Evolutionary conservation across 306 rosid species (phyloP).

Genomic region (Cucumis melo): DNA sequence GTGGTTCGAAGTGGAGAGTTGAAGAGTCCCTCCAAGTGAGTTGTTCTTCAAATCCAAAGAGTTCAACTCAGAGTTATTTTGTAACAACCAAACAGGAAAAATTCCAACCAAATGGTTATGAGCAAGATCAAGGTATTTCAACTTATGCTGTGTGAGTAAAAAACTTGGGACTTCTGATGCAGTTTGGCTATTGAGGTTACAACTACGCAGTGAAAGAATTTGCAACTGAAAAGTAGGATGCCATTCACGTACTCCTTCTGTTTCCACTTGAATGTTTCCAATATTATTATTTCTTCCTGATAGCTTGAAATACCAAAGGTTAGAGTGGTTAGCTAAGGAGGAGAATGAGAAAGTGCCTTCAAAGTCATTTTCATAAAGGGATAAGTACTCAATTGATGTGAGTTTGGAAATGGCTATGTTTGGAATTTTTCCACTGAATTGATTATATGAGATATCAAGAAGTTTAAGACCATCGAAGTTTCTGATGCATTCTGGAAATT

Average conservation of each 20-base stretch:
- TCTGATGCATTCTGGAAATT: slow-evolving; percentile 6
- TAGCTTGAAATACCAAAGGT: background rate
- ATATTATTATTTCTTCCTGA: background rate
- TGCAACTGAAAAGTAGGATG: background rate
- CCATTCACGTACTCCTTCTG: background rate
- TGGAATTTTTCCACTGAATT: slow-evolving; percentile 3
- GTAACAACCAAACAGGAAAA: background rate
- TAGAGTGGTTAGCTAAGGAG: slow-evolving; percentile 7
- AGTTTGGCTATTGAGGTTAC: background rate
- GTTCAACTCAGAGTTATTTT: background rate
- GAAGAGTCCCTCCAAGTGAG: background rate
- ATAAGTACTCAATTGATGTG: slow-evolving; percentile 2
- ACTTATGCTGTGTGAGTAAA: background rate
- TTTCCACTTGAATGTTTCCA: slow-evolving; percentile 6
- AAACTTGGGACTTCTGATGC: background rate
- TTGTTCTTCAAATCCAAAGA: background rate
- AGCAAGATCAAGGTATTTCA: background rate
- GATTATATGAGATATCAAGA: slow-evolving; percentile 8
- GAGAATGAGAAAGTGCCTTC: slow-evolving; percentile 4
- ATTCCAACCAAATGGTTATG: background rate
- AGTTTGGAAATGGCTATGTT: background rate
- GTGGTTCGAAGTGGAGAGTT: too few species aligned
- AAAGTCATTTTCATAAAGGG: slow-evolving; percentile 5
- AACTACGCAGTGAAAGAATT: background rate
- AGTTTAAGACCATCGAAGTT: slow-evolving; percentile 5